These are phyloP conservation scores for Knufia petricola DNA, from an alignment of 2,329 filamentous ascomycete genomes.

Conservation along the genomic window DNA sequence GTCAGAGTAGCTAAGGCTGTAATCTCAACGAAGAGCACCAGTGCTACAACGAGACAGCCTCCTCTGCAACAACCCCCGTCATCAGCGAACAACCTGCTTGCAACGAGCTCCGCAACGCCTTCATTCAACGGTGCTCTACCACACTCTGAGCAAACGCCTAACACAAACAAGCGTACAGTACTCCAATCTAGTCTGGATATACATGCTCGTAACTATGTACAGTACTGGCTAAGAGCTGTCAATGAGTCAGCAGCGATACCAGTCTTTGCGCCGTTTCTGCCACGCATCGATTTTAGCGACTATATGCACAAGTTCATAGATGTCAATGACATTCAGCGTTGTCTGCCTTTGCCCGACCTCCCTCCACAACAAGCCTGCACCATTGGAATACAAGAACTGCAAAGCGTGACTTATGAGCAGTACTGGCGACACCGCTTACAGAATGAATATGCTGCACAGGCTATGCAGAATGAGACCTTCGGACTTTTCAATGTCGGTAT, in stretches of 20 bases:
- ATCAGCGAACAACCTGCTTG: too few species aligned
- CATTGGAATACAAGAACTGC: conserved; percentile 11
- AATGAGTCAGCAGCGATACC: conserved; percentile 23
- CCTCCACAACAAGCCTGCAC: conserved; percentile 12
- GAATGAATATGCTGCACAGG: conserved; percentile 20
- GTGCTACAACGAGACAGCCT: too few species aligned
- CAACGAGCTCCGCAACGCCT: too few species aligned
- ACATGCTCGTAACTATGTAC: conserved; percentile 23
- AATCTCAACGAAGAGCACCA: too few species aligned
- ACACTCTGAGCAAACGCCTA: too few species aligned
- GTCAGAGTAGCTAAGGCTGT: too few species aligned
- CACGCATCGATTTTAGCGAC: conserved; percentile 19
- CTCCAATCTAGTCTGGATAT: conserved; percentile 15
- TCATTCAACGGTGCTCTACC: too few species aligned
- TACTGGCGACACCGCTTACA: conserved; percentile 24
- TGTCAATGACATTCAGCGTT: conserved; percentile 14
- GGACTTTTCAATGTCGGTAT: conserved; percentile 20
- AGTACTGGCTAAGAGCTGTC: conserved; percentile 20
- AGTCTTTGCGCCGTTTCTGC: conserved; percentile 12
- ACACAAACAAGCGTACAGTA: too few species aligned
- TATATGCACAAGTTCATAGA: conserved; percentile 22
- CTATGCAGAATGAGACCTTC: conserved; percentile 14
- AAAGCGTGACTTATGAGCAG: conserved; percentile 14
- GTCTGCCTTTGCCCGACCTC: conserved; percentile 11
- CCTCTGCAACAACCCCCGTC: too few species aligned